These are phyloP conservation scores for Backusella tuberculispora DNA, from an alignment of 192 early-diverging fungal species.

Conservation along the genomic window DNA sequence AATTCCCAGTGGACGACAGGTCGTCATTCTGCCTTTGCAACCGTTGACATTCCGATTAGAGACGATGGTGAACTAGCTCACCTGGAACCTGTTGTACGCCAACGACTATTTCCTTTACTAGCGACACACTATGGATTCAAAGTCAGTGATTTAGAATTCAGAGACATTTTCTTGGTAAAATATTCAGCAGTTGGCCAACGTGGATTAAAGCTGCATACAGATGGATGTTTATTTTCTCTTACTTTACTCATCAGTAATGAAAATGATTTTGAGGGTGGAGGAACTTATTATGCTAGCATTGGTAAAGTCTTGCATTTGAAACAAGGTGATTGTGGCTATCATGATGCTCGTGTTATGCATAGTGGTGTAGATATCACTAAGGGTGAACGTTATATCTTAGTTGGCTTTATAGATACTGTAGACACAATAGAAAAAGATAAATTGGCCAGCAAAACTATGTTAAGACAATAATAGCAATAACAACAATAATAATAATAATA, in stretches of 20 bases:
- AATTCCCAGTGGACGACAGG: slow-evolving; percentile 42
- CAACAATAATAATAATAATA: not conserved
- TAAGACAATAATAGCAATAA: not conserved
- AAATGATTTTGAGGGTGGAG: slow-evolving; percentile 56
- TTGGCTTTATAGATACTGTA: slow-evolving; percentile 60
- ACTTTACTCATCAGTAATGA: slow-evolving; percentile 53
- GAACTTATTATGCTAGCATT: slow-evolving; percentile 47
- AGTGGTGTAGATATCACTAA: slow-evolving; percentile 45
- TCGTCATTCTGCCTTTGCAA: slow-evolving; percentile 58
- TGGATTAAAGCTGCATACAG: slow-evolving; percentile 50
- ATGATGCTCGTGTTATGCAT: slow-evolving; percentile 50
- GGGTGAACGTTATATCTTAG: slow-evolving; percentile 49
- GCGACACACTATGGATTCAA: slow-evolving; percentile 37
- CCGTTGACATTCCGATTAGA: slow-evolving; percentile 48
- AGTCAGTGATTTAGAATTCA: slow-evolving; percentile 39
- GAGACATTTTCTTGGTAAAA: slow-evolving; percentile 52
- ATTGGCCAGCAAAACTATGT: not conserved
- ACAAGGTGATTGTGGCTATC: slow-evolving; percentile 52
- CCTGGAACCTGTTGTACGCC: slow-evolving; percentile 33
- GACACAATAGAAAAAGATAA: slow-evolving; percentile 34
- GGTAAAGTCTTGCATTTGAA: slow-evolving; percentile 22
- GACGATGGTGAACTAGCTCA: slow-evolving; percentile 20
- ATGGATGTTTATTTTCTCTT: slow-evolving; percentile 59
- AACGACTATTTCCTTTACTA: slow-evolving; percentile 37
- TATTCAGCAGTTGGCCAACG: slow-evolving; percentile 51